Evolutionary conservation across 192 early-diverging fungal species (phyloP).

Genomic region (Backusella morwellensis): DNA sequence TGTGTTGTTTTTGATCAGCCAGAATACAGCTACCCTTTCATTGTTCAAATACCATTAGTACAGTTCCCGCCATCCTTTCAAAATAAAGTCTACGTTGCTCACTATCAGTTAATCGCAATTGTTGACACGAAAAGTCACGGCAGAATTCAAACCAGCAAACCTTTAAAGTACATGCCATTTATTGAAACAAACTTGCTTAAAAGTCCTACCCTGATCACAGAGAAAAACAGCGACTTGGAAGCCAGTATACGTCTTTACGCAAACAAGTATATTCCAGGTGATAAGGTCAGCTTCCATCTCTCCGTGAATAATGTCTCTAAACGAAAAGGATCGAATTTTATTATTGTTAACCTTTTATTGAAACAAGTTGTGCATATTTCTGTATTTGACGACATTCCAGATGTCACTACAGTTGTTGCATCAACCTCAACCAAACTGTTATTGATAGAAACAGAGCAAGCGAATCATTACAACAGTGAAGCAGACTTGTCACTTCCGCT

Average conservation of each 20-base stretch:
- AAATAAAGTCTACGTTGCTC: background rate
- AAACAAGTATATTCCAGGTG: background rate
- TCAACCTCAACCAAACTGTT: background rate
- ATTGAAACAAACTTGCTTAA: constrained; percentile 18
- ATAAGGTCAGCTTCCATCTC: background rate
- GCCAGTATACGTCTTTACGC: background rate
- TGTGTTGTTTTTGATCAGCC: background rate
- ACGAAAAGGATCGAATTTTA: background rate
- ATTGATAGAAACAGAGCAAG: background rate
- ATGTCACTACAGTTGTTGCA: background rate
- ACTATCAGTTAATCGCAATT: background rate
- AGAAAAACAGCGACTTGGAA: background rate
- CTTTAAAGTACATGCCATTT: constrained; percentile 11
- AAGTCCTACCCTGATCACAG: background rate
- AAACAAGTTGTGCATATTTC: background rate
- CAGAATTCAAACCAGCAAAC: background rate
- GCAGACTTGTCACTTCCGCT: background rate
- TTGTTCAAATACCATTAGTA: constrained; percentile 14
- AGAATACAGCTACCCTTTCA: constrained; percentile 20
- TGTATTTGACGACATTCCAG: background rate
- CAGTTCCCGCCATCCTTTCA: constrained; percentile 16
- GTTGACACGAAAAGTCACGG: background rate
- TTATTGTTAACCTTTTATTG: background rate
- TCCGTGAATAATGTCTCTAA: background rate
- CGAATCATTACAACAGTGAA: background rate